Evolutionary conservation across 129 eudicot species (phyloP).

Genomic region (Flaveria ramosissima): DNA sequence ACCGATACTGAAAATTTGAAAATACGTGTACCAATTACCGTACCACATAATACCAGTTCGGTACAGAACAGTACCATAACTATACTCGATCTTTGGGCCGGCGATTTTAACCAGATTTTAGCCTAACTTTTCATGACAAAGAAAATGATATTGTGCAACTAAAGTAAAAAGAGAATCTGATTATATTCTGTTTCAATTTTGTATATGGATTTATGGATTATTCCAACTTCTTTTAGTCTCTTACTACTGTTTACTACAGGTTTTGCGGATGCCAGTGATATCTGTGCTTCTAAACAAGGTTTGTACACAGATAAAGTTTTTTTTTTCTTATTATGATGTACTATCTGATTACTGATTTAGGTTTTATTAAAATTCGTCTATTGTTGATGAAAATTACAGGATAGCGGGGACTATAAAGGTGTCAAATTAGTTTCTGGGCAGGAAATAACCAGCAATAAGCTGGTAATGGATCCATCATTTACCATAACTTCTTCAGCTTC

Average conservation of each 20-base stretch:
- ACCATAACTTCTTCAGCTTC: slow-evolving; percentile 40
- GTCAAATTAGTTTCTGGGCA: slow-evolving; percentile 87
- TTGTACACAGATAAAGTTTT: not conserved
- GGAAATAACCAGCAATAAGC: slow-evolving; percentile 71
- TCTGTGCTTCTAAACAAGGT: slow-evolving; percentile 76
- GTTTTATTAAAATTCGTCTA: slow-evolving; percentile 4
- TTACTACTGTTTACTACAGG: slow-evolving; percentile 48
- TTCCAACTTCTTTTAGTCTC: not conserved
- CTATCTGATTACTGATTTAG: not conserved
- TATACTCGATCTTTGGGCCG: not conserved
- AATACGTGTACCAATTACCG: not conserved
- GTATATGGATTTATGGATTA: not conserved
- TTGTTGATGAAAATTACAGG: slow-evolving; percentile 44
- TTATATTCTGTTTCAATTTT: not conserved
- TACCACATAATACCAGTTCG: not conserved
- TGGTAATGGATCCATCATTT: slow-evolving; percentile 70
- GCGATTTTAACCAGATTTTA: not conserved
- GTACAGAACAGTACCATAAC: not conserved
- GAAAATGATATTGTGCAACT: not conserved
- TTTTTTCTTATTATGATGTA: not conserved
- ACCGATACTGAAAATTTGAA: not conserved
- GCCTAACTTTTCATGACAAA: not conserved
- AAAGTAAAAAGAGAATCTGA: not conserved
- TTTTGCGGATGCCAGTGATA: slow-evolving; percentile 74
- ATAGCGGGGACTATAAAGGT: slow-evolving; percentile 58